phyloP scores from a whole-genome alignment of 1,284 basidiomycete species.

The Neonothopanus nambi region DNA sequence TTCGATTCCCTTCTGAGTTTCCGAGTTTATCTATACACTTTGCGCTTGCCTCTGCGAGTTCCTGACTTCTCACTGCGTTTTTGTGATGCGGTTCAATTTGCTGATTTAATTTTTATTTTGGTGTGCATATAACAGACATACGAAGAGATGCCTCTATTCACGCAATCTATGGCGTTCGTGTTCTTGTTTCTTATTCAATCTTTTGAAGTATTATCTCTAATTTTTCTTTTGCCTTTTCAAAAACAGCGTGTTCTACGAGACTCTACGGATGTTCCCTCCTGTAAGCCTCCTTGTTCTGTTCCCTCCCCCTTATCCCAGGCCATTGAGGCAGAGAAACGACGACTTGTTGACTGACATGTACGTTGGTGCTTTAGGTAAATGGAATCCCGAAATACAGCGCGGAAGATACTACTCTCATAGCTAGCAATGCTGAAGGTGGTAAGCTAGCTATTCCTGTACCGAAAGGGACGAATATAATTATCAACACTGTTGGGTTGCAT shows the following conservation, averaged over 20 bases:
- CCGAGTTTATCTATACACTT: too few species aligned
- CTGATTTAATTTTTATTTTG: background rate
- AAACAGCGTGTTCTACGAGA: conserved; percentile 58
- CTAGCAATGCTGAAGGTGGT: conserved; percentile 37
- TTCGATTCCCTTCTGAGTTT: too few species aligned
- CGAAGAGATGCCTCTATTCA: conserved; percentile 51
- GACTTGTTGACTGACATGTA: background rate
- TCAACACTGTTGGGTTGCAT: conserved; percentile 48
- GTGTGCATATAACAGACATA: too few species aligned
- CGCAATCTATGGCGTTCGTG: conserved; percentile 43
- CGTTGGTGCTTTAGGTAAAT: conserved; percentile 32
- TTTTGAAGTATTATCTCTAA: too few species aligned
- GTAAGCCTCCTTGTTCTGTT: conserved; percentile 34
- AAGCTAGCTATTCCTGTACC: conserved; percentile 43
- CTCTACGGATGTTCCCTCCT: conserved; percentile 59
- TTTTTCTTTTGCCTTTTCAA: too few species aligned
- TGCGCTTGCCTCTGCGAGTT: too few species aligned
- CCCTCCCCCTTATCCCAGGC: background rate
- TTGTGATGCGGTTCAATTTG: background rate
- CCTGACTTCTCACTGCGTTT: too few species aligned
- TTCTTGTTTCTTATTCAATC: conserved; percentile 2
- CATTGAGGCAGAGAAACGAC: too few species aligned
- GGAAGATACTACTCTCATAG: conserved; percentile 44
- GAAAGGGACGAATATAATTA: conserved; percentile 39
- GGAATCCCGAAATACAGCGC: conserved; percentile 50